Base-by-base conservation (phyloP, 805 yeast genomes). In the Phaffomyces thermotolerans region DNA sequence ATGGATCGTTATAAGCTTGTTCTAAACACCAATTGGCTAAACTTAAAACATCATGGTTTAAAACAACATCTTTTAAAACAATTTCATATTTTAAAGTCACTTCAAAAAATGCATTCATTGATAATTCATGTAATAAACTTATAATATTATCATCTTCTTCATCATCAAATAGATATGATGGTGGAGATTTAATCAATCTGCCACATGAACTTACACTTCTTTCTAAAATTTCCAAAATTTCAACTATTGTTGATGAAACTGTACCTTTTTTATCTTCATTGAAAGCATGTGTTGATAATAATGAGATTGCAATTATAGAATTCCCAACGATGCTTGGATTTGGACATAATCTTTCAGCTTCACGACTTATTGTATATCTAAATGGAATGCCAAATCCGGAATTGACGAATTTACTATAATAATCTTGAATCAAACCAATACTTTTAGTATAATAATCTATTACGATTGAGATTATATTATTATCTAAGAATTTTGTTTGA, bases 21-120 rank as follows among this genome's bases (percentile, higher is more conserved):
- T 82, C 89, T 44, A 81, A 71, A 24, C 84, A 84, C 81, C 86
- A 78, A 55, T 81, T 80, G 15, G 87, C 87, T 49, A 83, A 66
- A 49, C 76, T 77, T 54, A 77, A 76, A 6, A 84, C 84, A 38
- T 78, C 77, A 4, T 82, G 76, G 41, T 76, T 71, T 36, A 84
- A 64, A 23, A 77, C 70, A 50, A 84, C 72, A 53, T 82, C 89
- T 56, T 81, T 81, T 47, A 84, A 62, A 37, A 78, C 69, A 35
- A 69, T 73, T 56, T 81, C 81, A 59, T 79, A 84, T 52, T 74
- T 73, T 32, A 83, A 65, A 27, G 84, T 81, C 37, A 84, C 69
- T 47, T 78, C 79, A 54, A 77, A 75, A 56, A 82, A 83, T 41
- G 80, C 79, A 45, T 71, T 72, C 62, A 83, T 70, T 1, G 86